phyloP scores from a whole-genome alignment of 2,329 filamentous ascomycete genomes.

The Eurotiales sp. region DNA sequence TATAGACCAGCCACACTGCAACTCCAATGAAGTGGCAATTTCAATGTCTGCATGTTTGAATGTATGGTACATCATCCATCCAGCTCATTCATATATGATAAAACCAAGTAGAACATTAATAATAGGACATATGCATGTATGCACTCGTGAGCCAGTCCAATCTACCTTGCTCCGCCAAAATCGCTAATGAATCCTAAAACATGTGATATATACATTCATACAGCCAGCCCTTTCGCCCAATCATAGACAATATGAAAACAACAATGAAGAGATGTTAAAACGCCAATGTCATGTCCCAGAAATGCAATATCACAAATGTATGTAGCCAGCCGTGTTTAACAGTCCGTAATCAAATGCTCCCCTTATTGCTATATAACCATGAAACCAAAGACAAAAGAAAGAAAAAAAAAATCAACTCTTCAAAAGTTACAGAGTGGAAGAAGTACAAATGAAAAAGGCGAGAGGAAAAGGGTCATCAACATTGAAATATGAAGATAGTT shows the following conservation, averaged over 20 bases:
- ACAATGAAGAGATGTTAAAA: slow-evolving; percentile 2
- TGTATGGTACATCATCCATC: no score
- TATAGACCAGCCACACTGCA: no score
- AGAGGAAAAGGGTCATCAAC: background rate
- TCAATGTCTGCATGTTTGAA: no score
- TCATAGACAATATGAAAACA: no score
- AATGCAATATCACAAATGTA: slow-evolving; percentile 2
- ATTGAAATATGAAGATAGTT: background rate
- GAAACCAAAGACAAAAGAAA: no score
- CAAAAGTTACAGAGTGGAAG: background rate
- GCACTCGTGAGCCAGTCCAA: background rate
- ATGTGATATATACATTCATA: background rate
- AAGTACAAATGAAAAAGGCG: background rate
- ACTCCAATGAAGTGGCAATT: no score
- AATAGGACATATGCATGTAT: background rate
- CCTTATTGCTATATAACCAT: background rate
- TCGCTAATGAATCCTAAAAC: background rate
- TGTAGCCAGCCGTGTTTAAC: background rate
- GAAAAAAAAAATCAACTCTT: background rate
- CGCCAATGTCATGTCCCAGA: background rate
- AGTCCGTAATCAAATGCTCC: background rate
- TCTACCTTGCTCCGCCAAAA: background rate
- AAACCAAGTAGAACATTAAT: no score
- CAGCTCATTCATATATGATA: no score
- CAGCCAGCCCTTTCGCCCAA: background rate